A percentile compares a stretch with the other conserved stretches of the same genome.
phyloP scores from a whole-genome alignment of 2,329 filamentous ascomycete genomes.

The Fusarium chlamydosporum region DNA sequence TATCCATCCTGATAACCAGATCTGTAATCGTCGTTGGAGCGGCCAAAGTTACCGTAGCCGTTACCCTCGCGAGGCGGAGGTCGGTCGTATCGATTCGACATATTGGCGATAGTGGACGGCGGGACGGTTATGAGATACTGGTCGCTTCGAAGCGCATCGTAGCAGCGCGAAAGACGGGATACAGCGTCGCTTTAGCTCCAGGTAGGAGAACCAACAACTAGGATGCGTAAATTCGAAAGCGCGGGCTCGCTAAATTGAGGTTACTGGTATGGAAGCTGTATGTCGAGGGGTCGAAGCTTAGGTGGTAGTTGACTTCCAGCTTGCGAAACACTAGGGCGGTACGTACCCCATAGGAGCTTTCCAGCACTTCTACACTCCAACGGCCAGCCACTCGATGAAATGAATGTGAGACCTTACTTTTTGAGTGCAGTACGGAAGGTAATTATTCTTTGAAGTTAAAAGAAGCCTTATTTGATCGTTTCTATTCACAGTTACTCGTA shows the following conservation, averaged over 20 bases:
- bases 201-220: no score
- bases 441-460: no score
- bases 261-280: constrained; percentile 20
- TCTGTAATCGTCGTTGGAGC: constrained; percentile 63
- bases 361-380: background rate
- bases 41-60: constrained; percentile 62
- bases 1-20: constrained; percentile 58
- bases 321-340: constrained; percentile 30
- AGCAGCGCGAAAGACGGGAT: background rate
- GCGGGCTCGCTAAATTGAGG: background rate
- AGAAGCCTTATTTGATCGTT: no score
- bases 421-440: background rate
- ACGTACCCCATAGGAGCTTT: constrained; percentile 28
- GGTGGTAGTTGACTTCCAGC: constrained; percentile 8
- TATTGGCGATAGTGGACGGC: constrained; percentile 52
- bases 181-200: background rate
- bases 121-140: constrained; percentile 35
- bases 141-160: constrained; percentile 46
- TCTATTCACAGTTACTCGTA: no score
- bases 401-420: background rate
- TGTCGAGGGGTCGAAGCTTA: constrained; percentile 37
- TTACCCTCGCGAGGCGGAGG: constrained; percentile 59
- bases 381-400: constrained; percentile 8
- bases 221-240: background rate
- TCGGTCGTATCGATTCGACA: constrained; percentile 67